These are phyloP conservation scores for Kregervanrija fluxuum DNA, from an alignment of 805 yeast genomes.

Conservation along the genomic window DNA sequence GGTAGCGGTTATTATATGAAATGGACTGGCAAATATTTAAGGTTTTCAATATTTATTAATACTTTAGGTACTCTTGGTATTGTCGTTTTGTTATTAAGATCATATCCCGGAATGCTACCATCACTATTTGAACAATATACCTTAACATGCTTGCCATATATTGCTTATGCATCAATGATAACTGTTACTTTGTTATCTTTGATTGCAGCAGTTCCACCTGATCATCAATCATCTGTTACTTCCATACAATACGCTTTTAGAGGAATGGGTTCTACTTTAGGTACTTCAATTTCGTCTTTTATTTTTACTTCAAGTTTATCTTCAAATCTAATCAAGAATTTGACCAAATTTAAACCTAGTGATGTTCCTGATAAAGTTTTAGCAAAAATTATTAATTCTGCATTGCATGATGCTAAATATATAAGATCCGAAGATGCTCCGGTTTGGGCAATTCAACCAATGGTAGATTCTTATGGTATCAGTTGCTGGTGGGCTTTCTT, in stretches of 20 bases:
- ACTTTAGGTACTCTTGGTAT: constrained; percentile 39
- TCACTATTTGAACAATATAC: constrained; percentile 33
- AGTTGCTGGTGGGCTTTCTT: constrained; percentile 49
- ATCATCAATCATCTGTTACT: constrained; percentile 60
- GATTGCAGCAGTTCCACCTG: constrained; percentile 65
- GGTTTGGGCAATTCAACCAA: constrained; percentile 35
- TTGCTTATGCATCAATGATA: constrained; percentile 51
- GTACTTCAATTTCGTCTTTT: constrained; percentile 58
- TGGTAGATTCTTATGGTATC: constrained; percentile 43
- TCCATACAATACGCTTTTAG: constrained; percentile 61
- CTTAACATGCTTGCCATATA: constrained; percentile 41
- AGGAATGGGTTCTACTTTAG: constrained; percentile 59
- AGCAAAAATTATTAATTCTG: constrained; percentile 38
- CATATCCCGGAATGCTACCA: constrained; percentile 18
- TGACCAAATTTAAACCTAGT: constrained; percentile 27
- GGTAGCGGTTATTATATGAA: constrained; percentile 62
- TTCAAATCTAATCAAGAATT: constrained; percentile 20
- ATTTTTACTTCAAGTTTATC: constrained; percentile 45
- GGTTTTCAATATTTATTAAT: constrained; percentile 36
- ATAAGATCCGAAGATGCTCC: constrained; percentile 43
- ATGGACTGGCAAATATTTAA: constrained; percentile 52
- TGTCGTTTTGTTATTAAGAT: constrained; percentile 13
- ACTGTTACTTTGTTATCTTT: constrained; percentile 61
- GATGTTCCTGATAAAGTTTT: constrained; percentile 34
- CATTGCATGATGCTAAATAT: constrained; percentile 51